Evolutionary conservation across 2,329 filamentous ascomycete genomes (phyloP).

Genomic region (Cordyceps tenuipes): DNA sequence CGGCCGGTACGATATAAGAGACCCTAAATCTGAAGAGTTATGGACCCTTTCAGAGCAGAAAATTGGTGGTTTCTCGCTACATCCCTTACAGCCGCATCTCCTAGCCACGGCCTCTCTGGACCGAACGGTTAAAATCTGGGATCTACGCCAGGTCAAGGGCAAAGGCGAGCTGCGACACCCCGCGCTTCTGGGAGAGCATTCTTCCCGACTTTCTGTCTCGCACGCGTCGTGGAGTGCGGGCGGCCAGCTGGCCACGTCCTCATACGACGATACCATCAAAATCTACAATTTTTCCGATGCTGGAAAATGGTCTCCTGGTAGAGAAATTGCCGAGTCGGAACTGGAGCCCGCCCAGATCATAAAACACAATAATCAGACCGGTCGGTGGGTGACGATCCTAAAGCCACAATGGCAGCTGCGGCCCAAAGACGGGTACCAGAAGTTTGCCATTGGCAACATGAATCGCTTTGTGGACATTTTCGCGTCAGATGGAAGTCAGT

Average conservation of each 20-base stretch:
- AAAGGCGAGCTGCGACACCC: conserved; percentile 55
- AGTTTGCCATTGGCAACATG: conserved; percentile 94
- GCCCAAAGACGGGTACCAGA: conserved; percentile 71
- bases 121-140: conserved; percentile 85
- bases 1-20: conserved; percentile 71
- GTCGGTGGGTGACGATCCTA: conserved; percentile 78
- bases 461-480: conserved; percentile 94
- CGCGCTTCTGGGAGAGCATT: conserved; percentile 68
- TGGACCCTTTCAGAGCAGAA: conserved; percentile 84
- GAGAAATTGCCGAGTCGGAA: conserved; percentile 47
- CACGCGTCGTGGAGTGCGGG: conserved; percentile 83
- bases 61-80: conserved; percentile 85
- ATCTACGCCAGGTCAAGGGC: conserved; percentile 68
- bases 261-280: conserved; percentile 92
- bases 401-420: conserved; percentile 82
- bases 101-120: conserved; percentile 86
- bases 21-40: conserved; percentile 48
- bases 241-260: conserved; percentile 82
- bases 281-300: conserved; percentile 71
- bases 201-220: conserved; percentile 76
- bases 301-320: conserved; percentile 48
- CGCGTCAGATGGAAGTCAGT: conserved; percentile 70
- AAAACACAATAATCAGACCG: conserved; percentile 90
- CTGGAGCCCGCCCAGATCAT: conserved; percentile 65
- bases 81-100: conserved; percentile 72